These are phyloP conservation scores for Dictyostelium firmibasis DNA, from an alignment of 78 protist species.

Conservation along the genomic window DNA sequence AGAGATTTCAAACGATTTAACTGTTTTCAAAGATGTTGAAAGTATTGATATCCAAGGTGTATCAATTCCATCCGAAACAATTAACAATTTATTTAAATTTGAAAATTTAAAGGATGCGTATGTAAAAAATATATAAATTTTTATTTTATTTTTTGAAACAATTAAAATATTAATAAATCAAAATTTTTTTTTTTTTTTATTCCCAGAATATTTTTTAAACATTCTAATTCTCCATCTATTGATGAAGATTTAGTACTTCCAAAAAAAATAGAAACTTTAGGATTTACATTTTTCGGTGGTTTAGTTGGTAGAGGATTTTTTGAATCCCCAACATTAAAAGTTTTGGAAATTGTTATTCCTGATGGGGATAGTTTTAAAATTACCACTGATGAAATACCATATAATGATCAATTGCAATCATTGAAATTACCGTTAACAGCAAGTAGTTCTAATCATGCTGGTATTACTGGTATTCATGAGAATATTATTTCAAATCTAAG, in stretches of 20 bases:
- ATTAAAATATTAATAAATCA: too few relatives aligned
- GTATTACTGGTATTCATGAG: neutral
- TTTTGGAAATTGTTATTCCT: neutral
- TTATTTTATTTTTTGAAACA: too few relatives aligned
- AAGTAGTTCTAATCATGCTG: neutral
- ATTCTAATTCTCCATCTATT: neutral
- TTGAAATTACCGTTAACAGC: neutral
- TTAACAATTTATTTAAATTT: neutral
- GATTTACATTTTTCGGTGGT: neutral
- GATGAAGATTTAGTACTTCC: neutral
- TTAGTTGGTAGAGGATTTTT: neutral
- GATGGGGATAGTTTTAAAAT: neutral
- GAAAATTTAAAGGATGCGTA: neutral
- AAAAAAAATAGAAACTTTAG: neutral
- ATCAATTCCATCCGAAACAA: neutral
- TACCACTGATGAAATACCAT: neutral
- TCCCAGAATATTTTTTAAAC: neutral
- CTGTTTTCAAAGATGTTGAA: neutral
- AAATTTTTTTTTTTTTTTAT: too few relatives aligned
- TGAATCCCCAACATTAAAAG: neutral
- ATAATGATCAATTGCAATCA: neutral
- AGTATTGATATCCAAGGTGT: neutral
- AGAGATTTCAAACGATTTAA: neutral
- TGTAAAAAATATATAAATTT: neutral
- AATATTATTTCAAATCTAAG: neutral